Conservation (phyloP, 495 filamentous ascomycete species). For the Lasiosphaeria hispida region DNA sequence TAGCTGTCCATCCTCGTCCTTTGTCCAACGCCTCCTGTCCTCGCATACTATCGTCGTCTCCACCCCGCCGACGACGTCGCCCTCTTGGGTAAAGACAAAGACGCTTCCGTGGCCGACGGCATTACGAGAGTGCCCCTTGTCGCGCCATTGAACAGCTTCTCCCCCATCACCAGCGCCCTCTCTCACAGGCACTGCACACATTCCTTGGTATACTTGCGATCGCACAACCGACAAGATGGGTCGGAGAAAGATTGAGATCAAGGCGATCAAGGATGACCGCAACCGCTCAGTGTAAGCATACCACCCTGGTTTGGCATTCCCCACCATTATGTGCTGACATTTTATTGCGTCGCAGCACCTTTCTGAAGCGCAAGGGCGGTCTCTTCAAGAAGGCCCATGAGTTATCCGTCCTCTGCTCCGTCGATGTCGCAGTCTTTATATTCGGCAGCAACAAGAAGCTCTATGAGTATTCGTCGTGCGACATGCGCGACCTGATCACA, state of each 20-base stretch:
- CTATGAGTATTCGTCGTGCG: slow-evolving; percentile 91
- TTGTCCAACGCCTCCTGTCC: too few relatives aligned
- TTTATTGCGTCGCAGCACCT: slow-evolving; percentile 71
- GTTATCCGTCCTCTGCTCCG: slow-evolving; percentile 93
- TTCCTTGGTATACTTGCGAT: background rate
- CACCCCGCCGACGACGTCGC: slow-evolving; percentile 1
- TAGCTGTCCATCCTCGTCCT: too few relatives aligned
- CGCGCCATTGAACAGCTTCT: slow-evolving; percentile 1
- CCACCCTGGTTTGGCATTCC: slow-evolving; percentile 11
- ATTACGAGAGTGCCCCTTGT: background rate
- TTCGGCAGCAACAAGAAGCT: slow-evolving; percentile 98
- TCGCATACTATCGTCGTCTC: background rate
- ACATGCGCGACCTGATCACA: slow-evolving; percentile 84
- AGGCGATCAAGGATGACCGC: slow-evolving; percentile 98
- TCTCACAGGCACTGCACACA: background rate
- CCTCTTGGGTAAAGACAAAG: background rate
- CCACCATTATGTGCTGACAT: slow-evolving; percentile 34
- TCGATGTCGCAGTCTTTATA: slow-evolving; percentile 97
- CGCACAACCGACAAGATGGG: slow-evolving; percentile 49
- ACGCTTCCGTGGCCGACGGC: slow-evolving; percentile 2
- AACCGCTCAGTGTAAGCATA: slow-evolving; percentile 93
- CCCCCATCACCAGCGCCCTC: slow-evolving; percentile 1
- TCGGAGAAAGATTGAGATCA: slow-evolving; percentile 92
- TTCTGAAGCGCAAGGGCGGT: slow-evolving; percentile 96
- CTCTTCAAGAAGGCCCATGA: slow-evolving; percentile 99